Base-by-base conservation (phyloP, 2,329 filamentous ascomycete species). In the Ophiostoma sp. region DNA sequence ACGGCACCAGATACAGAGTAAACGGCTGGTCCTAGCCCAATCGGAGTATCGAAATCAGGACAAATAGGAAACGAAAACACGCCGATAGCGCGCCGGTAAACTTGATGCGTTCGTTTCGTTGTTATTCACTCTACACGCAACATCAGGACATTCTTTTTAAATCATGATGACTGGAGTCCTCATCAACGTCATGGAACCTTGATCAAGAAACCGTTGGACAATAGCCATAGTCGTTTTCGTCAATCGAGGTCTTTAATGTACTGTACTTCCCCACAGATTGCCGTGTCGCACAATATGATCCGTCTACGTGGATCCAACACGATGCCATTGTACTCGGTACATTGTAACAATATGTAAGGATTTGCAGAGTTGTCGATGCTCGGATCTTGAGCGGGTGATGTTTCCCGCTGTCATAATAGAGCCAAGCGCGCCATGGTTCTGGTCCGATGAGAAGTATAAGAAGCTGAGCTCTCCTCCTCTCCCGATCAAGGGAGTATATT, bases 211-310 rank as follows among this genome's bases (percentile, higher is more conserved):
- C 7, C 7, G 11, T 20, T 48, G 4, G 44, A 7, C 1, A 17
- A n/a, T 7, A n/a, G 44, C 20, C 44, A 41, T 48, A 20, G 44
- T 48, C 2, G 44, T 20, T 20, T 2, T 48, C 20, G 17, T 57
- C 52, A 57, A 57, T 31, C 8, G 52, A 23, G 52, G 52, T 27
- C 27, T 3, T 31, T 31, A 1, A 31, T 31, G 27, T 31, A 31
- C 27, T 31, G 27, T 31, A 57, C 52, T 57, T 57, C 52, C 23
- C 52, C 52, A 27, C 52, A 57, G n/a, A 57, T 57, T 57, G 52
- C 52, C 52, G 23, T 48, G 44, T 57, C 10, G n/a, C 23, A 57
- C 27, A 15, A 57, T 8, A 57, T 57, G 10, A 57, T 23, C 52
- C 52, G 17, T 57, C 52, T n/a, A 57, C 52, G 23, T 57, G 52